Conservation (phyloP, 2,329 filamentous ascomycete species). For the Neopestalotiopsis rosae region DNA sequence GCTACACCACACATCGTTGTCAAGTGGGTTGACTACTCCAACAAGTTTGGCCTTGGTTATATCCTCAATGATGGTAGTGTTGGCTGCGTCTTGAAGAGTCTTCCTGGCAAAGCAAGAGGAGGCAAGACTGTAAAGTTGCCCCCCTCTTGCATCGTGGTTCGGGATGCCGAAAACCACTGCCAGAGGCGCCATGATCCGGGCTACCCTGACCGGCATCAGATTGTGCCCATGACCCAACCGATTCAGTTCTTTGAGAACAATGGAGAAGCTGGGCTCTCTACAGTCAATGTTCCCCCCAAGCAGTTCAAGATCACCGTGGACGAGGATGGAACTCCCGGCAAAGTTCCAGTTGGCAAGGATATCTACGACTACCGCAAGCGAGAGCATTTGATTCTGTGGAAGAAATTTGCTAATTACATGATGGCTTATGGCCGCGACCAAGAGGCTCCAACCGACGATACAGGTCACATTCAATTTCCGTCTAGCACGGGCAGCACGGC, state of each 20-base stretch:
- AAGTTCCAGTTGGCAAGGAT: conserved; percentile 66
- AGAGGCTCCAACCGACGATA: conserved; percentile 53
- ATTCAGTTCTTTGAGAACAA: conserved; percentile 80
- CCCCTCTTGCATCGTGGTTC: conserved; percentile 74
- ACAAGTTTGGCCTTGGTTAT: conserved; percentile 85
- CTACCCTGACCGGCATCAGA: conserved; percentile 64
- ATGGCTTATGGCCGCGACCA: conserved; percentile 76
- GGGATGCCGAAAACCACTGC: conserved; percentile 73
- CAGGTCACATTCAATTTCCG: conserved; percentile 45
- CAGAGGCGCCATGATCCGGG: conserved; percentile 61
- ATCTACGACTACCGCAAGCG: conserved; percentile 70
- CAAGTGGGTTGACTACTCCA: conserved; percentile 90
- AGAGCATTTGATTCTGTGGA: conserved; percentile 71
- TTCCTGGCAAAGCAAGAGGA: conserved; percentile 55
- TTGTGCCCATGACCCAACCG: conserved; percentile 66
- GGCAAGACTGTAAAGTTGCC: conserved; percentile 60
- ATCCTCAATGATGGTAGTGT: conserved; percentile 83
- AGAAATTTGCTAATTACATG: conserved; percentile 79
- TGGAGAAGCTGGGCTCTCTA: conserved; percentile 65
- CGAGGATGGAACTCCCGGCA: conserved; percentile 64
- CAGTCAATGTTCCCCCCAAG: conserved; percentile 68
- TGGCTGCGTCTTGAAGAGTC: conserved; percentile 69
- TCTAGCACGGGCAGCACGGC: conserved; percentile 45
- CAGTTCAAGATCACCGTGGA: conserved; percentile 62
- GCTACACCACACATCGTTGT: conserved; percentile 69